Base-by-base conservation (phyloP, 495 filamentous ascomycete species). In the Aspergillus bridgeri region DNA sequence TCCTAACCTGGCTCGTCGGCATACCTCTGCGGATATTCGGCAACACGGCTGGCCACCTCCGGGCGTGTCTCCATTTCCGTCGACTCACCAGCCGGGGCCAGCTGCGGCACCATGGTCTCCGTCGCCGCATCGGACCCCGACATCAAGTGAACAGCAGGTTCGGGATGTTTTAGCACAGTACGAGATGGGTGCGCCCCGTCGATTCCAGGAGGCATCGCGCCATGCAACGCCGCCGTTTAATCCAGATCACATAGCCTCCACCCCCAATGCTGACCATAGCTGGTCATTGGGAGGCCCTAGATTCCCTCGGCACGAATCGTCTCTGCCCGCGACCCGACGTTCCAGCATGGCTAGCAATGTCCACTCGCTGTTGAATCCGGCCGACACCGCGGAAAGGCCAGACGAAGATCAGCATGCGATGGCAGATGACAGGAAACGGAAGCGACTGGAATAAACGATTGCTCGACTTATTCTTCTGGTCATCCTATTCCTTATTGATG, bases 11-110 rank as follows among this genome's bases (percentile, higher is more conserved):
- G 81, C 86, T 27, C 86, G 94, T 20, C 86, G 94, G 45, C 94
- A 98, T 71, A 98, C 94, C 2, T 94, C 93, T 48, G 94, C 94
- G 53, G 94, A 98, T 64, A 98, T 98, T 61, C 89, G 94, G 25
- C 85, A 89, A 43, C 88, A 89, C 62, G 90, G 90, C 51, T 97
- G 94, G 94, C 86, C 88, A 61, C 80, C 84, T 17, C 67, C 73
- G 27, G 81, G 77, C 45, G 79, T 81, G 23, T 91, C 91, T 4
- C 90, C 92, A 13, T 91, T 90, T 57, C 68, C 70, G 9, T 64
- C 65, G 3, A 60, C 61, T 24, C 68, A 66, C 43, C 45, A 38
- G 33, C 57, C n/a, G 22, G 54, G 42, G 59, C 52, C 80, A 59
- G 79, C 75, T n/a, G 68, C 75, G 3, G 86, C 89, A 20, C 88